Conservation (phyloP, 2,329 filamentous ascomycete genomes). For the Talaromyces sp. region DNA sequence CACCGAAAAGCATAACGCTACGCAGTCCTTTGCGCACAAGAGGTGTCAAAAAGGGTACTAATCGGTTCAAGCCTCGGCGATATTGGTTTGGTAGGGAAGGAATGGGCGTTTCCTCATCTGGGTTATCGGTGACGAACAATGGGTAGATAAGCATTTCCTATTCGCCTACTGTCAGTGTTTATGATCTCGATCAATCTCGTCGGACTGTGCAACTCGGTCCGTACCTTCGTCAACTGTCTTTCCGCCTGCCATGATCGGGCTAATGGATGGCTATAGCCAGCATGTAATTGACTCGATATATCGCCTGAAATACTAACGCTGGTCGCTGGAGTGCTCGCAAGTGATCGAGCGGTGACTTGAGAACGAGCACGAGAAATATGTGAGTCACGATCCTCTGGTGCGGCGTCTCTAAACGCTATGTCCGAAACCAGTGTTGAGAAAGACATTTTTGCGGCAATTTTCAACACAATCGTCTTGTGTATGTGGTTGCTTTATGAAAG, state of each 20-base stretch:
- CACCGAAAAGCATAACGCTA: constrained; percentile 93
- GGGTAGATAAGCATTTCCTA: constrained; percentile 99
- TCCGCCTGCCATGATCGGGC: constrained; percentile 78
- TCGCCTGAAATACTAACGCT: constrained; percentile 55
- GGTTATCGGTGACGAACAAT: constrained; percentile 89
- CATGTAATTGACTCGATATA: constrained; percentile 77
- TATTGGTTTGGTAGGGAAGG: constrained; percentile 86
- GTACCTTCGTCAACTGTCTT: constrained; percentile 76
- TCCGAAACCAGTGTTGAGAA: constrained; percentile 49
- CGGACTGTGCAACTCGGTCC: constrained; percentile 20
- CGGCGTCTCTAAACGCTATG: constrained; percentile 42
- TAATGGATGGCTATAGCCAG: constrained; percentile 75
- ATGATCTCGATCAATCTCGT: background rate
- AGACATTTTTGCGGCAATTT: constrained; percentile 31
- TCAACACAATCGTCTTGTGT: background rate
- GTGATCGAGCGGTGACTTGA: constrained; percentile 38
- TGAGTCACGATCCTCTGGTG: constrained; percentile 40
- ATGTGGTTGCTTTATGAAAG: background rate
- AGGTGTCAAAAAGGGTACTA: constrained; percentile 78
- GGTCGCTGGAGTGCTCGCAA: constrained; percentile 45
- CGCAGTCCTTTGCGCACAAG: constrained; percentile 84
- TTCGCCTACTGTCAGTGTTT: background rate
- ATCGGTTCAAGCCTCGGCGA: constrained; percentile 79
- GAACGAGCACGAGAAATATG: constrained; percentile 39
- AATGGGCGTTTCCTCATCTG: constrained; percentile 86